Evolutionary conservation across 1,139 yeast genomes (phyloP).

Genomic region (Arxiozyma telluris): DNA sequence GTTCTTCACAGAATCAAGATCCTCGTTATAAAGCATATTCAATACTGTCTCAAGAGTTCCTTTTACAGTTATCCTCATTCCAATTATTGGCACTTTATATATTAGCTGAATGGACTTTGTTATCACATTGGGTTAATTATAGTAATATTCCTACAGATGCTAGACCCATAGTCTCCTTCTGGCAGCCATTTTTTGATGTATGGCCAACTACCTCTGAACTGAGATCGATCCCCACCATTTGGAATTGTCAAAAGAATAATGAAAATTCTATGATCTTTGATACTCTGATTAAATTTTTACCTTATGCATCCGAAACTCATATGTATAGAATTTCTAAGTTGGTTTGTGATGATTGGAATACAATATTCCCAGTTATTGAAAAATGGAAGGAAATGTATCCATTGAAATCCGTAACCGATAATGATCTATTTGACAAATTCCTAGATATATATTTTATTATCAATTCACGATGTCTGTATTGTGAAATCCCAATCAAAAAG

Average conservation of each 20-base stretch:
- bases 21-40: conserved; percentile 27
- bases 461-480: conserved; percentile 83
- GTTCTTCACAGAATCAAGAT: conserved; percentile 11
- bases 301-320: conserved; percentile 25
- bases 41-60: conserved; percentile 14
- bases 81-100: conserved; percentile 42
- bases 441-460: conserved; percentile 78
- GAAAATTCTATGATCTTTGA: conserved; percentile 2
- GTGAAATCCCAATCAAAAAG: conserved; percentile 50
- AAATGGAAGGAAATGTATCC: conserved; percentile 17
- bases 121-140: conserved; percentile 20
- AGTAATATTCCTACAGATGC: neutral
- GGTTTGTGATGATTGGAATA: conserved; percentile 21
- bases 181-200: conserved; percentile 56
- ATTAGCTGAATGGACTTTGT: conserved; percentile 35
- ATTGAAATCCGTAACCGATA: conserved; percentile 3
- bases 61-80: conserved; percentile 29
- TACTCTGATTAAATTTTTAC: conserved; percentile 12
- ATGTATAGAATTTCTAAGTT: conserved; percentile 14
- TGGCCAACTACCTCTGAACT: conserved; percentile 48
- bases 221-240: conserved; percentile 41
- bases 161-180: conserved; percentile 36
- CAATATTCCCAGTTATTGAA: conserved; percentile 13
- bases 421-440: conserved; percentile 33
- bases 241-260: conserved; percentile 30